Conservation (phyloP, 306 rosid species). For the Vachellia collinsii region DNA sequence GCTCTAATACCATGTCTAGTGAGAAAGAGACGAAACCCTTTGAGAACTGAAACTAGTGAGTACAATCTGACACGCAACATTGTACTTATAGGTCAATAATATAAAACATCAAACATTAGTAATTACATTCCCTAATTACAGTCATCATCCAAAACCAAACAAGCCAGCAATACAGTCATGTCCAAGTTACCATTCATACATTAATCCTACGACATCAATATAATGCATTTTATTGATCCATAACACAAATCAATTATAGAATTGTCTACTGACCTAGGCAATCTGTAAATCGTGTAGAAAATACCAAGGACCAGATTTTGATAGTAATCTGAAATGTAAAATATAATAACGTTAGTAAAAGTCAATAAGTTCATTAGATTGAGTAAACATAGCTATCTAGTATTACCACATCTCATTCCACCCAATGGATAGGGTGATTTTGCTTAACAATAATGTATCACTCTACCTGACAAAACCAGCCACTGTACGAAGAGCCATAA, state of each 20-base stretch:
- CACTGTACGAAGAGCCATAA: conserved; percentile 74
- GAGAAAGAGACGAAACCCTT: background rate
- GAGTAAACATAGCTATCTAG: conserved; percentile 18
- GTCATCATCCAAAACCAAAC: background rate
- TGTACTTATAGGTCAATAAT: background rate
- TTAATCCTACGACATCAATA: background rate
- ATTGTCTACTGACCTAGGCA: conserved; percentile 53
- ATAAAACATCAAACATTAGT: background rate
- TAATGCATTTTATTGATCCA: background rate
- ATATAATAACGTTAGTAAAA: background rate
- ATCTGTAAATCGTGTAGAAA: conserved; percentile 64
- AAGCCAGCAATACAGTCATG: background rate
- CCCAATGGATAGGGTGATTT: background rate
- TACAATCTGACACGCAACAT: background rate
- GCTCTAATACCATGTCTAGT: background rate
- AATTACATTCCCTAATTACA: background rate
- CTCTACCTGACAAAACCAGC: conserved; percentile 82
- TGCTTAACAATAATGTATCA: conserved; percentile 4
- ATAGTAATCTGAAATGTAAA: conserved; percentile 64
- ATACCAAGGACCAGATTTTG: conserved; percentile 95
- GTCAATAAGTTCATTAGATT: conserved; percentile 13
- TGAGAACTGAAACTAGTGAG: background rate
- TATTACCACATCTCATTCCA: background rate
- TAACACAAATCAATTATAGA: conserved; percentile 23
- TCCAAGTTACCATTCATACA: background rate